phyloP scores from a whole-genome alignment of 2,329 filamentous ascomycete species.

The Trichoderma harzianum region DNA sequence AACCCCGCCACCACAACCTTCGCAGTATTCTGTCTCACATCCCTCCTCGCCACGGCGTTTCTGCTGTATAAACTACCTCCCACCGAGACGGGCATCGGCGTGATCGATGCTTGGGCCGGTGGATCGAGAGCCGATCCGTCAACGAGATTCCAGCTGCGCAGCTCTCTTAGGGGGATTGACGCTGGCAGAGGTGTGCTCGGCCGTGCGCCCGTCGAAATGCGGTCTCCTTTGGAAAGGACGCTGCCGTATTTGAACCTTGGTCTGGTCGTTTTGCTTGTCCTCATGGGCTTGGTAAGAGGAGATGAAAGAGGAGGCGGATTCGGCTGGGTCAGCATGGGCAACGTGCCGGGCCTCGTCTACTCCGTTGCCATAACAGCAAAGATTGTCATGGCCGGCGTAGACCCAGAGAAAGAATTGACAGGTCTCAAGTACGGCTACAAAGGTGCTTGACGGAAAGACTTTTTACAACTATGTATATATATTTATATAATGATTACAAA shows the following conservation, averaged over 20 bases:
- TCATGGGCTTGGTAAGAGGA: conserved; percentile 42
- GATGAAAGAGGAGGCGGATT: conserved; percentile 33
- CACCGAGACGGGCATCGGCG: conserved; percentile 49
- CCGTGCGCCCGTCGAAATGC: conserved; percentile 10
- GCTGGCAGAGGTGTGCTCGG: conserved; percentile 8
- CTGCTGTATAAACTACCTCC: conserved; percentile 56
- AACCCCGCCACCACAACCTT: conserved; percentile 39
- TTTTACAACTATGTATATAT: neutral
- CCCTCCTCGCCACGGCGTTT: conserved; percentile 60
- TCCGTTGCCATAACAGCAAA: conserved; percentile 59
- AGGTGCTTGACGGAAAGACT: conserved; percentile 48
- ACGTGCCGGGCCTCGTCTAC: conserved; percentile 57
- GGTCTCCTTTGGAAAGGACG: conserved; percentile 52
- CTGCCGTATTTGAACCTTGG: conserved; percentile 59
- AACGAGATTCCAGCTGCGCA: neutral
- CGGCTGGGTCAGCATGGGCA: conserved; percentile 44
- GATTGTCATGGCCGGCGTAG: conserved; percentile 63
- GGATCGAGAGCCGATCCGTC: neutral
- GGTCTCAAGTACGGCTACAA: conserved; percentile 64
- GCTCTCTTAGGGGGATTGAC: conserved; percentile 16
- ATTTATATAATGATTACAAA: neutral
- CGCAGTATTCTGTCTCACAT: conserved; percentile 58
- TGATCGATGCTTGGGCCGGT: conserved; percentile 44
- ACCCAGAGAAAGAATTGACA: conserved; percentile 63
- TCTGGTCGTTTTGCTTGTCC: conserved; percentile 51